These are phyloP conservation scores for Ophiostoma himal-ulmi DNA, from an alignment of 2,329 filamentous ascomycete species.

Conservation along the genomic window DNA sequence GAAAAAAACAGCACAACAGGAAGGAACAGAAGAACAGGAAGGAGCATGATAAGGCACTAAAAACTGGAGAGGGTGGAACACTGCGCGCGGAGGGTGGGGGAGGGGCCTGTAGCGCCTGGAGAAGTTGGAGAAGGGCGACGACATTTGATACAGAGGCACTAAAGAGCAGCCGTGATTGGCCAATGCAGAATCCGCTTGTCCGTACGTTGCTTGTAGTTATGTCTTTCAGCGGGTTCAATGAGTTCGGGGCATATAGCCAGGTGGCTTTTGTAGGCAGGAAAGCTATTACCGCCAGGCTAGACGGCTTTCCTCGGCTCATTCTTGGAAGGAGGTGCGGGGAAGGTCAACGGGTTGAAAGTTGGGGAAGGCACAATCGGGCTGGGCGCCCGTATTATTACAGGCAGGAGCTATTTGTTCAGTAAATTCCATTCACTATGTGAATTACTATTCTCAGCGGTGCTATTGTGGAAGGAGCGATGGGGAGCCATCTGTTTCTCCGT, in stretches of 20 bases:
- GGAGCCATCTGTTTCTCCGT: too few species aligned
- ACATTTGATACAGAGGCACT: background rate
- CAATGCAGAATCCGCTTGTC: slow-evolving; percentile 20
- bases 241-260: background rate
- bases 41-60: background rate
- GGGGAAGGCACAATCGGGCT: slow-evolving; percentile 1
- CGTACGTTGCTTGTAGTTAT: background rate
- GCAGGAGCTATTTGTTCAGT: too few species aligned
- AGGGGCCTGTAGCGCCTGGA: slow-evolving; percentile 8
- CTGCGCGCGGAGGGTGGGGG: slow-evolving; percentile 3
- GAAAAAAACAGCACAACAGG: background rate
- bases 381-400: background rate
- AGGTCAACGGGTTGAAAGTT: background rate
- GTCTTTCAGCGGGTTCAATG: background rate
- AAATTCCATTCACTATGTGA: too few species aligned
- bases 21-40: background rate
- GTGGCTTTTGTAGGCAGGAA: background rate
- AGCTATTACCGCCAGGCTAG: slow-evolving; percentile 1
- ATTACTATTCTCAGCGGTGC: too few species aligned
- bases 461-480: too few species aligned
- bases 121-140: slow-evolving; percentile 10
- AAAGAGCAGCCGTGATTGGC: slow-evolving; percentile 12
- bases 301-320: slow-evolving; percentile 27
- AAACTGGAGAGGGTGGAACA: slow-evolving; percentile 4
- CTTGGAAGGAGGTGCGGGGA: slow-evolving; percentile 10